phyloP scores from a whole-genome alignment of 2,329 filamentous ascomycete species.

The Sarocladium kiliense region DNA sequence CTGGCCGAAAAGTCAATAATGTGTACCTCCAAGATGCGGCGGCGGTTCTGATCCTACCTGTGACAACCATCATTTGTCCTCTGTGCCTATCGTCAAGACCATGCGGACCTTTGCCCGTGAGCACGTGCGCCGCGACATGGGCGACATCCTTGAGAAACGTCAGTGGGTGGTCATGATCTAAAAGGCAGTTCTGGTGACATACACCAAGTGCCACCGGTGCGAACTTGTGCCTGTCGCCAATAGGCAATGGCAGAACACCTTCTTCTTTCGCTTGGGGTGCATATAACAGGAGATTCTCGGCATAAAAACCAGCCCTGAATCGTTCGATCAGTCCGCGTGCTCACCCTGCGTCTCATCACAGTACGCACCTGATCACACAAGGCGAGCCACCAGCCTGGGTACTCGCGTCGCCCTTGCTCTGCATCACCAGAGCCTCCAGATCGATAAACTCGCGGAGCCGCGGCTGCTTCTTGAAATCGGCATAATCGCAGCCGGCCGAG shows the following conservation, averaged over 20 bases:
- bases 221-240: conserved; percentile 43
- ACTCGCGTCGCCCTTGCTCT: conserved; percentile 35
- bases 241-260: conserved; percentile 38
- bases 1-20: conserved; percentile 18
- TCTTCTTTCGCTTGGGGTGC: conserved; percentile 38
- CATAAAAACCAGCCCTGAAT: conserved; percentile 42
- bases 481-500: conserved; percentile 44
- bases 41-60: conserved; percentile 23
- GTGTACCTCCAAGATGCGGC: not conserved
- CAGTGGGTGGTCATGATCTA: not conserved
- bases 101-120: conserved; percentile 40
- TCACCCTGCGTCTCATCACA: too few species aligned
- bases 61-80: conserved; percentile 48
- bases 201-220: conserved; percentile 43
- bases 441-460: conserved; percentile 45
- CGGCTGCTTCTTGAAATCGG: conserved; percentile 42
- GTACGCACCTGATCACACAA: conserved; percentile 37
- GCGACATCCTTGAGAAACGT: conserved; percentile 35
- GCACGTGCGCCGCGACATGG: conserved; percentile 40
- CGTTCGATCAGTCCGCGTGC: not conserved
- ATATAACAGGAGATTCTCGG: conserved; percentile 46
- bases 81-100: conserved; percentile 45
- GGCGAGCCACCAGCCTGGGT: conserved; percentile 35
- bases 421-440: conserved; percentile 37
- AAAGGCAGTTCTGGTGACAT: conserved; percentile 17